Conservation (phyloP, 2,329 filamentous ascomycete species). For the Pleomassaria siparia region DNA sequence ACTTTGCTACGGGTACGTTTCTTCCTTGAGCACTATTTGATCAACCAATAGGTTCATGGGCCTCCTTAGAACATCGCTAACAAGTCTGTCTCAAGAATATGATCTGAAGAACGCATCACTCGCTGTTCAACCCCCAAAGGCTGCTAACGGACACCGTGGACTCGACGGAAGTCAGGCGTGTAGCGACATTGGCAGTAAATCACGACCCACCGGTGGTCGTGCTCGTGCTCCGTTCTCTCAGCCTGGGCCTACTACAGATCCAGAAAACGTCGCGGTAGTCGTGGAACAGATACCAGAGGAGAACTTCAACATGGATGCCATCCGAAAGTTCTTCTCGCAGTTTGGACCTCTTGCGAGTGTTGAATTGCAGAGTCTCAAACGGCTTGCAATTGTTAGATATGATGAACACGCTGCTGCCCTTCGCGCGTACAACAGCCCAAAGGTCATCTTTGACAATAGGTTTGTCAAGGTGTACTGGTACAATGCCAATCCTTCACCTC, state of each 20-base stretch:
- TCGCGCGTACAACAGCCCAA: conserved; percentile 73
- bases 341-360: conserved; percentile 69
- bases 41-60: not conserved
- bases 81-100: conserved; percentile 50
- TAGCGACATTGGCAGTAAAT: conserved; percentile 24
- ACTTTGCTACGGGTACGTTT: conserved; percentile 14
- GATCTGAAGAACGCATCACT: conserved; percentile 59
- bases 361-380: conserved; percentile 66
- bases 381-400: conserved; percentile 70
- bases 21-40: conserved; percentile 20
- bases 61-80: conserved; percentile 10
- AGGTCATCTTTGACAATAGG: conserved; percentile 80
- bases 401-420: conserved; percentile 66
- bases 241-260: conserved; percentile 64
- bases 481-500: conserved; percentile 47
- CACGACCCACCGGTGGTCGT: conserved; percentile 26
- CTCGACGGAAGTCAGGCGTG: not conserved
- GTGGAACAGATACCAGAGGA: conserved; percentile 78
- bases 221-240: conserved; percentile 61
- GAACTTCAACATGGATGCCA: conserved; percentile 63
- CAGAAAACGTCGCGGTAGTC: conserved; percentile 67
- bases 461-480: conserved; percentile 86
- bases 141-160: not conserved
- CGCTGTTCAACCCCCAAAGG: conserved; percentile 23
- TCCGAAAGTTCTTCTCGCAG: conserved; percentile 69